Evolutionary conservation across 495 filamentous ascomycete species (phyloP).

Genomic region (Articulospora tetracladia): DNA sequence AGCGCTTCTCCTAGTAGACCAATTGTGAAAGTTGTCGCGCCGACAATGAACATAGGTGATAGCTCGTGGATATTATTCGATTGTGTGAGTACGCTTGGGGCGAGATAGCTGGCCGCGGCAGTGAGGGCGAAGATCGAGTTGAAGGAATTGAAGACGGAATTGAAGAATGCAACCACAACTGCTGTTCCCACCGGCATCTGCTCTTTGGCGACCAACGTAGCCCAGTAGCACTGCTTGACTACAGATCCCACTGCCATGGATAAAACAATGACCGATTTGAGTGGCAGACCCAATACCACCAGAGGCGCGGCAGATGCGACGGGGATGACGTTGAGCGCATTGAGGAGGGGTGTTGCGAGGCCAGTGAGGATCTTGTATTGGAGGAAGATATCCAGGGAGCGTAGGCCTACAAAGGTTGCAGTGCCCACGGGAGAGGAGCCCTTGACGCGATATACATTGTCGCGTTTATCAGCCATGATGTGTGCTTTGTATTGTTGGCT

Average conservation of each 20-base stretch:
- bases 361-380: conserved; percentile 49
- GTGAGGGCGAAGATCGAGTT: conserved; percentile 44
- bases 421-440: conserved; percentile 43
- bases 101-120: conserved; percentile 32
- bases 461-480: not conserved
- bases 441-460: conserved; percentile 22
- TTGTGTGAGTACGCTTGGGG: not conserved
- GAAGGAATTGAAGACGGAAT: conserved; percentile 42
- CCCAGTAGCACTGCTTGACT: conserved; percentile 49
- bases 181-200: conserved; percentile 37
- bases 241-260: conserved; percentile 43
- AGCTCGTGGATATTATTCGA: not conserved
- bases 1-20: conserved; percentile 46
- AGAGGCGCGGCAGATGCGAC: conserved; percentile 28
- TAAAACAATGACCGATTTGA: conserved; percentile 39
- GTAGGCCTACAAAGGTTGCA: conserved; percentile 52
- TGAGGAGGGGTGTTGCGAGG: conserved; percentile 29
- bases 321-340: conserved; percentile 28
- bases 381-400: conserved; percentile 50
- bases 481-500: not conserved
- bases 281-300: conserved; percentile 32
- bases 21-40: conserved; percentile 36
- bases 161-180: conserved; percentile 33
- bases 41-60: conserved; percentile 33
- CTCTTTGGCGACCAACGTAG: conserved; percentile 35